Base-by-base conservation (phyloP, 2,329 filamentous ascomycete species). In the Penicillium aurantiogriseum region DNA sequence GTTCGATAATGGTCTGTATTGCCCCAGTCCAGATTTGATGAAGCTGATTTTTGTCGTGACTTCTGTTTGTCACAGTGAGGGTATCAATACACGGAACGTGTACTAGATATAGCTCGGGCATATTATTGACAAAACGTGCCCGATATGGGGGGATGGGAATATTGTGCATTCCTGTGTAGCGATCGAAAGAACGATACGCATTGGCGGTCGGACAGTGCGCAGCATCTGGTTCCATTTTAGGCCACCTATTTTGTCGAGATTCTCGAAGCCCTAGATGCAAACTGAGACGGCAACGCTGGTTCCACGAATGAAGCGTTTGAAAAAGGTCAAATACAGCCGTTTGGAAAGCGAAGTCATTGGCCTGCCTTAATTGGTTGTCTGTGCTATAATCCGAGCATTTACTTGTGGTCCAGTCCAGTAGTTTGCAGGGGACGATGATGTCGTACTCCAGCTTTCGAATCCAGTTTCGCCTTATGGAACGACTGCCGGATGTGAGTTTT, bases 171-270 rank as follows among this genome's bases (percentile, higher is more conserved):
- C 46, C 36, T 39, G 25, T 19, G 47, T 46, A 36, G 17, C 17
- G 36, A 40, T 40, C n/a, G 15, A 43, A 17, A 27, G n/a, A 43
- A 29, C 17, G 17, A 23, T 47, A 44, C 10, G 33, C 46, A 21
- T 38, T 9, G 4, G 25, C 33, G 31, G 15, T 40, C 38, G 19
- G 13, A n/a, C 7, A 51, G 23, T 45, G 9, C 31, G 9, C 13
- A 31, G 57, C 60, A 15, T 39, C 45, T 31, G 61, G 61, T 38
- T 62, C 63, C n/a, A 57, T 57, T 40, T 56, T 59, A 33, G 44
- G 39, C 43, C 43, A 29, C 5, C 10, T 45, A 19, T 25, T 42
- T 6, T 19, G 15, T 27, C 55, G 50, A 43, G 43, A 51, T 39
- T 56, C 55, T n/a, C 45, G 23, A 15, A 58, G 47, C 25, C 8